phyloP scores from a whole-genome alignment of 768 basidiomycete species.

The Suillus clintonianus region DNA sequence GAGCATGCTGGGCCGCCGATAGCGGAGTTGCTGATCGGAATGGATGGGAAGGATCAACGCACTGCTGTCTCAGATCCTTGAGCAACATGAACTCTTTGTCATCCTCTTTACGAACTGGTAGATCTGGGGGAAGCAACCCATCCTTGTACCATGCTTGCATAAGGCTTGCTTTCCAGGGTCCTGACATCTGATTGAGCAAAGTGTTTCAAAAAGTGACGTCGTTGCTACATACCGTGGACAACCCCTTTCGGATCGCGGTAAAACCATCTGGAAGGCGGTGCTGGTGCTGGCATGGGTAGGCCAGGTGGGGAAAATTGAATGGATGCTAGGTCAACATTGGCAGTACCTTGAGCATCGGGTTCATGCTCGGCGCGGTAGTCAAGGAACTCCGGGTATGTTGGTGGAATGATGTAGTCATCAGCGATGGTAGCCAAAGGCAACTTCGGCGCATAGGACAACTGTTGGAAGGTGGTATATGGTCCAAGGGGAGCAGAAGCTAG shows the following conservation, averaged over 20 bases:
- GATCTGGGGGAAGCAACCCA: conserved; percentile 76
- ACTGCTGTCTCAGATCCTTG: conserved; percentile 75
- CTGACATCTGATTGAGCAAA: conserved; percentile 37
- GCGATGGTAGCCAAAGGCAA: conserved; percentile 89
- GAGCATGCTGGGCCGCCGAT: conserved; percentile 30
- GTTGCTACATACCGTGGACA: conserved; percentile 62
- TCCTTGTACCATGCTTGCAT: conserved; percentile 93
- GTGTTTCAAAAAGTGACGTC: conserved; percentile 1
- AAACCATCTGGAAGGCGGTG: conserved; percentile 75
- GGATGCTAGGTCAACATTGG: conserved; percentile 50
- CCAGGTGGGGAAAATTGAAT: conserved; percentile 81
- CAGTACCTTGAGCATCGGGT: conserved; percentile 47
- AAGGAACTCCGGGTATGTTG: conserved; percentile 81
- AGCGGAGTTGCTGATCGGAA: conserved; percentile 56
- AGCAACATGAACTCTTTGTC: conserved; percentile 68
- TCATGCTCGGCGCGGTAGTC: conserved; percentile 68
- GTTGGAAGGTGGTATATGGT: conserved; percentile 91
- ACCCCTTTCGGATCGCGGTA: conserved; percentile 83
- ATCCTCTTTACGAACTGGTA: conserved; percentile 79
- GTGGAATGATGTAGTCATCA: conserved; percentile 90
- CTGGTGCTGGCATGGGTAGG: conserved; percentile 67
- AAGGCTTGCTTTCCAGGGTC: conserved; percentile 84
- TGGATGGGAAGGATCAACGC: conserved; percentile 79
- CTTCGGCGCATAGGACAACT: conserved; percentile 80
- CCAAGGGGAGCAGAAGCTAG: conserved; percentile 73